Percentiles rank a stretch among this genome's conserved stretches.
These are phyloP conservation scores for Prunus mume DNA, from an alignment of 306 rosid genomes.

Conservation along the genomic window DNA sequence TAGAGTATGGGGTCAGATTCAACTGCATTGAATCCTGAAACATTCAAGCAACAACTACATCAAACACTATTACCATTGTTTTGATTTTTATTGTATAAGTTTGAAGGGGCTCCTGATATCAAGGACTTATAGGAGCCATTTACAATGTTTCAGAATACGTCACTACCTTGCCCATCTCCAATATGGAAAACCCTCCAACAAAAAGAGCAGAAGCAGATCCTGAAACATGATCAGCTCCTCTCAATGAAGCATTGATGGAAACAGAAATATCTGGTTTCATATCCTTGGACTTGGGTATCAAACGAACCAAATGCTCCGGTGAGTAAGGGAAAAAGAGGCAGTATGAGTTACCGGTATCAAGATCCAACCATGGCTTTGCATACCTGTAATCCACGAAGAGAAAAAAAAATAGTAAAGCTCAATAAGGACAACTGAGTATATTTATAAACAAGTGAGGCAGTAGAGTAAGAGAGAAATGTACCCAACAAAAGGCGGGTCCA, in stretches of 20 bases:
- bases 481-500: conserved; percentile 92
- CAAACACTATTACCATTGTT: neutral
- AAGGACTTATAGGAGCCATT: neutral
- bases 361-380: conserved; percentile 85
- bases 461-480: conserved; percentile 31
- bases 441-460: conserved; percentile 13
- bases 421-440: conserved; percentile 9
- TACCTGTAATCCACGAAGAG: conserved; percentile 51
- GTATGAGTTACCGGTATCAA: conserved; percentile 57
- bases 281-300: conserved; percentile 63
- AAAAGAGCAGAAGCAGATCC: conserved; percentile 85
- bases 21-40: conserved; percentile 53
- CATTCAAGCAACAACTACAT: conserved; percentile 7
- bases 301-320: conserved; percentile 81
- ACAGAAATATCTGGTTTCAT: conserved; percentile 66
- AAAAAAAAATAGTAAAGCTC: conserved; percentile 17
- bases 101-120: neutral
- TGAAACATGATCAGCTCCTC: conserved; percentile 52
- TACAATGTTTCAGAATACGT: neutral
- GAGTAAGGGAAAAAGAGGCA: conserved; percentile 91
- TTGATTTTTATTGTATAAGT: neutral
- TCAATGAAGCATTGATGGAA: conserved; percentile 57
- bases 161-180: conserved; percentile 70
- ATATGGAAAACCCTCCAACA: conserved; percentile 80
- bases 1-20: conserved; percentile 62